Evolutionary conservation across 257 asterid species (phyloP).

Genomic region (Prunella vulgaris): DNA sequence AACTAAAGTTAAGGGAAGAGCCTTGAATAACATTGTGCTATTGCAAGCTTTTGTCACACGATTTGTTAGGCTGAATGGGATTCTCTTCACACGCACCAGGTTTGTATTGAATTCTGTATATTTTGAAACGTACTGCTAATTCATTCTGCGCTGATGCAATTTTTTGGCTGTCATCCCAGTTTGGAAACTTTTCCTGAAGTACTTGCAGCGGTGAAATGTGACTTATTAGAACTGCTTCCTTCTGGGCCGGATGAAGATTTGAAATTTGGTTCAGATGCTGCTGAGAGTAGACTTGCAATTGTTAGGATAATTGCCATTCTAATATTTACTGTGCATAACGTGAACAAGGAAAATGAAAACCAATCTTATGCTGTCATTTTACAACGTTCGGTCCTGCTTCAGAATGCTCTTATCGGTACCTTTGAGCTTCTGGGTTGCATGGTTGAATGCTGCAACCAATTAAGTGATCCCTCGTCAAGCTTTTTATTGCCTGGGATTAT

Average conservation of each 20-base stretch:
- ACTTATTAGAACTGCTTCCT: conserved; percentile 58
- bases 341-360: conserved; percentile 47
- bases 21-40: conserved; percentile 31
- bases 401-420: conserved; percentile 58
- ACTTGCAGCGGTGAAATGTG: conserved; percentile 44
- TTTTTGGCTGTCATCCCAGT: conserved; percentile 37
- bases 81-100: conserved; percentile 84
- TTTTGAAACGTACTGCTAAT: neutral
- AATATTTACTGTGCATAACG: conserved; percentile 68
- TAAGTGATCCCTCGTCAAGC: conserved; percentile 63
- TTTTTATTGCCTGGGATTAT: conserved; percentile 70
- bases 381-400: conserved; percentile 81
- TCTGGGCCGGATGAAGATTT: conserved; percentile 57
- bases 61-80: conserved; percentile 73
- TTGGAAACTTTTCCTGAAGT: conserved; percentile 78
- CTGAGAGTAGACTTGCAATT: conserved; percentile 52
- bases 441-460: conserved; percentile 53
- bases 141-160: neutral
- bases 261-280: conserved; percentile 55
- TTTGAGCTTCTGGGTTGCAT: conserved; percentile 74
- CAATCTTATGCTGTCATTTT: conserved; percentile 75
- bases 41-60: conserved; percentile 47
- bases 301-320: conserved; percentile 66
- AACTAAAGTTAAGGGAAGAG: conserved; percentile 33
- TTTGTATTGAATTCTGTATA: conserved; percentile 24